Conservation (phyloP, 2,329 filamentous ascomycete genomes). For the Colletotrichum gigasporum region DNA sequence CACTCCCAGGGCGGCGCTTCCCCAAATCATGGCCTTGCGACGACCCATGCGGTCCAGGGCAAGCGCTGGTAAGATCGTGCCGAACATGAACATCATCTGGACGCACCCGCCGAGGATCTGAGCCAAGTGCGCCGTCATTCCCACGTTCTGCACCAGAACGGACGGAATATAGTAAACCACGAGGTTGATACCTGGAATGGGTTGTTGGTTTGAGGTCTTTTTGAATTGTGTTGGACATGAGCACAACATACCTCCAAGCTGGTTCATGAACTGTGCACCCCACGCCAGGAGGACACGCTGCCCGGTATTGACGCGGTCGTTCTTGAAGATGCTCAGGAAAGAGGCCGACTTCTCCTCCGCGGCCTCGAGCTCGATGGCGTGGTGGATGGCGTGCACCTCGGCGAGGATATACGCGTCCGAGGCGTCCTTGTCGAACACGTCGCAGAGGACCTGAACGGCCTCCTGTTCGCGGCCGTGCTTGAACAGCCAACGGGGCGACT, state of each 20-base stretch:
- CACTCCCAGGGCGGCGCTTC: conserved; percentile 42
- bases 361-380: conserved; percentile 50
- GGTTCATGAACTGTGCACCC: conserved; percentile 60
- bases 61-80: conserved; percentile 44
- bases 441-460: conserved; percentile 45
- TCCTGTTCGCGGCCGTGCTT: conserved; percentile 46
- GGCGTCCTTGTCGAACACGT: conserved; percentile 50
- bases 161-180: conserved; percentile 48
- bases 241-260: conserved; percentile 56
- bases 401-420: conserved; percentile 43
- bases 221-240: no score
- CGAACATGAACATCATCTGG: conserved; percentile 49
- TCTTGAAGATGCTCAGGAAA: conserved; percentile 52
- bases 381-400: conserved; percentile 50
- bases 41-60: conserved; percentile 49
- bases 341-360: conserved; percentile 42
- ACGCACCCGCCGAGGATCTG: conserved; percentile 48
- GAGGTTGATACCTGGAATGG: conserved; percentile 57
- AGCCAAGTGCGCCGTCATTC: conserved; percentile 39
- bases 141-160: conserved; percentile 45
- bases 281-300: conserved; percentile 56
- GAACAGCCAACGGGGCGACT: conserved; percentile 52
- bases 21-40: conserved; percentile 54
- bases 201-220: no score
- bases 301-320: conserved; percentile 52